Conservation (phyloP, 768 basidiomycete species). For the Termitomyces heimii region DNA sequence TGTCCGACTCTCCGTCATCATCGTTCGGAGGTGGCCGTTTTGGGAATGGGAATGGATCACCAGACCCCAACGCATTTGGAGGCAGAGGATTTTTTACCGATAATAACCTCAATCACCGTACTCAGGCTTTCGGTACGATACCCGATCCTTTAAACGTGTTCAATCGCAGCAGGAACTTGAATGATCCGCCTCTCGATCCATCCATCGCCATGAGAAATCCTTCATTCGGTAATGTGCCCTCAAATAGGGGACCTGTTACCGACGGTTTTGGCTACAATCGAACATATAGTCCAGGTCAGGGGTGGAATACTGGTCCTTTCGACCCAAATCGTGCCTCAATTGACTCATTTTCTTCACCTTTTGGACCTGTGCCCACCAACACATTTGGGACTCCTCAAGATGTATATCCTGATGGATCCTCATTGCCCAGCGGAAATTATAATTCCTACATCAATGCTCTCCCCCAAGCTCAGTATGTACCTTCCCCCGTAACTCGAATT, state of each 20-base stretch:
- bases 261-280: conserved; percentile 34
- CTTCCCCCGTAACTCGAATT: conserved; percentile 10
- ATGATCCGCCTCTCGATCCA: conserved; percentile 35
- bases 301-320: conserved; percentile 15
- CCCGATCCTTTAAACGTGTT: conserved; percentile 23
- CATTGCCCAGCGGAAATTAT: conserved; percentile 7
- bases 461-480: conserved; percentile 10
- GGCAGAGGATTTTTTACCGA: conserved; percentile 38
- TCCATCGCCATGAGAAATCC: conserved; percentile 22
- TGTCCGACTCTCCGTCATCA: conserved; percentile 68
- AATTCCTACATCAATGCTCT: conserved; percentile 8
- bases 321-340: conserved; percentile 11
- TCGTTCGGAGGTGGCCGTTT: conserved; percentile 62
- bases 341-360: conserved; percentile 12
- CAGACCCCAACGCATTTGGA: conserved; percentile 57
- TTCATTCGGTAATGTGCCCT: conserved; percentile 23
- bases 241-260: conserved; percentile 25
- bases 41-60: conserved; percentile 58
- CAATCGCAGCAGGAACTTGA: conserved; percentile 31
- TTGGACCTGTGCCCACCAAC: conserved; percentile 9
- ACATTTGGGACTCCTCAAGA: conserved; percentile 11
- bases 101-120: conserved; percentile 28
- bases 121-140: conserved; percentile 16
- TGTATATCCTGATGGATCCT: conserved; percentile 1
- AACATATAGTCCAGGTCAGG: conserved; percentile 25